Percentiles rank a stretch among this genome's conserved stretches.
Conservation (phyloP, 352 stramenopile species). For the Elongisporangium senticosum region DNA sequence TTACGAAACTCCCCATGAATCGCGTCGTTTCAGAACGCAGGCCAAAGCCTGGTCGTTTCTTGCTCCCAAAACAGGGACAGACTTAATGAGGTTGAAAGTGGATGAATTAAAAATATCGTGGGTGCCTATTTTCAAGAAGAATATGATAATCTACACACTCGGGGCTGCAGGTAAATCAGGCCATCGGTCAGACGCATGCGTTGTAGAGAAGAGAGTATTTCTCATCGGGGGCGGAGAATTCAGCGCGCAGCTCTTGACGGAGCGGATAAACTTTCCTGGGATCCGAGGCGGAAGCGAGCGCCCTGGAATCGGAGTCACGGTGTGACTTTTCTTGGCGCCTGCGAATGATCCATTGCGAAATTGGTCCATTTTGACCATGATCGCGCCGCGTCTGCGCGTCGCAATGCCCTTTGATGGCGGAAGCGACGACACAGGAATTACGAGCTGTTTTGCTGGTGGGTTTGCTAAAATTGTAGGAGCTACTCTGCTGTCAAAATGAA, state of each 20-base stretch:
- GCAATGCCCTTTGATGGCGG: background rate
- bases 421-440: background rate
- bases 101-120: background rate
- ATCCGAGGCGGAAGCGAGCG: slow-evolving; percentile 10
- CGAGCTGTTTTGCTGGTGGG: background rate
- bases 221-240: background rate
- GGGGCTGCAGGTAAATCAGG: background rate
- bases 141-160: background rate
- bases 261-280: slow-evolving; percentile 2
- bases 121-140: no score
- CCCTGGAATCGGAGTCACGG: background rate
- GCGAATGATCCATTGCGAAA: background rate
- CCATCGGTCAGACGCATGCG: background rate
- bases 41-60: no score
- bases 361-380: background rate
- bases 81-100: no score
- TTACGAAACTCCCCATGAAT: background rate
- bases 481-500: background rate
- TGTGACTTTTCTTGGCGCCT: background rate
- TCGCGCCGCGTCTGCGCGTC: background rate
- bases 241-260: background rate
- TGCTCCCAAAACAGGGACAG: no score
- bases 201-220: background rate
- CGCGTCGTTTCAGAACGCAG: background rate
- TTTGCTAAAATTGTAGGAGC: background rate